Percentiles rank a stretch among this genome's conserved stretches.
These are phyloP conservation scores for Macrolepiota dolichaula DNA, from an alignment of 768 basidiomycete species.

Conservation along the genomic window DNA sequence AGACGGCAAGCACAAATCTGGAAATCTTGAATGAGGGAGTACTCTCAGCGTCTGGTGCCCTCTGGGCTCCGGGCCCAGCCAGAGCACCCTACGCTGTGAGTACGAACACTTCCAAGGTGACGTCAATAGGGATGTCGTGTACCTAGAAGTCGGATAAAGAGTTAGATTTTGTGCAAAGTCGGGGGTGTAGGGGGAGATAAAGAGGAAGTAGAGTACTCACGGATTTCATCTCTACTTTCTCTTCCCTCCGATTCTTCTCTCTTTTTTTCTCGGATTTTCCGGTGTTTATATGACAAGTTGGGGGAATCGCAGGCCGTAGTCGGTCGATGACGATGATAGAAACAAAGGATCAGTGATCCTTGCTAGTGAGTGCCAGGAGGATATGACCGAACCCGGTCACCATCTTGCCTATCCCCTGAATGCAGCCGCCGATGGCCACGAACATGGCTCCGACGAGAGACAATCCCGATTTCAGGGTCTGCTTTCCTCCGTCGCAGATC, in stretches of 20 bases:
- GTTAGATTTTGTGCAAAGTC: neutral
- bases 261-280: neutral
- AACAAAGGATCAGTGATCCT: neutral
- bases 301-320: too few species aligned
- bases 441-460: neutral
- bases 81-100: neutral
- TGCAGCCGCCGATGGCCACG: neutral
- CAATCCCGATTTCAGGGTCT: neutral
- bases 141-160: neutral
- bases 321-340: neutral
- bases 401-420: neutral
- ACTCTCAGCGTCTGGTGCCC: neutral
- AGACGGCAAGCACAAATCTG: neutral
- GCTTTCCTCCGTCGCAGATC: neutral
- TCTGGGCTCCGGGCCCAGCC: neutral
- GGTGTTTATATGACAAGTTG: neutral
- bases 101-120: neutral
- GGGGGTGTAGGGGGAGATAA: neutral
- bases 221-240: neutral
- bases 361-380: neutral
- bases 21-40: constrained; percentile 4
- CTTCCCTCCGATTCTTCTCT: neutral
- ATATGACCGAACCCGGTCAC: neutral
- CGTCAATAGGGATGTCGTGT: neutral
- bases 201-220: neutral